phyloP scores from a whole-genome alignment of 257 asterid genomes.

The Ilex asprella region DNA sequence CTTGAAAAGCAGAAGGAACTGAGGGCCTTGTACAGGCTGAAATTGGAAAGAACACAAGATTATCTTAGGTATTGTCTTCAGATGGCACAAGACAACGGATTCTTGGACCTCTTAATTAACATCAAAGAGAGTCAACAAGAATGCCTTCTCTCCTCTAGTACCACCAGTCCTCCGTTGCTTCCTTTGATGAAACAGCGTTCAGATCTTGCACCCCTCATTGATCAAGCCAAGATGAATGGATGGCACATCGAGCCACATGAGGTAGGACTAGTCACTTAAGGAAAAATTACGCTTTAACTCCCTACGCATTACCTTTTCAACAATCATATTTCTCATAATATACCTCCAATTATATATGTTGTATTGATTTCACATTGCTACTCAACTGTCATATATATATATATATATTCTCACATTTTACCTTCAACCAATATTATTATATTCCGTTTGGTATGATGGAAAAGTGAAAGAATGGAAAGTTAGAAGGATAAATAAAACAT shows the following conservation, averaged over 20 bases:
- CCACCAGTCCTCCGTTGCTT: constrained; percentile 18
- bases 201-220: constrained; percentile 31
- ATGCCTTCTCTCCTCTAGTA: constrained; percentile 5
- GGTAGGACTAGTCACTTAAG: constrained; percentile 18
- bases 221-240: constrained; percentile 52
- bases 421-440: too few species aligned
- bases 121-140: constrained; percentile 10
- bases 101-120: constrained; percentile 46
- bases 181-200: constrained; percentile 19
- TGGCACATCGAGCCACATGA: constrained; percentile 68
- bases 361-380: too few species aligned
- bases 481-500: too few species aligned
- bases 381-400: too few species aligned
- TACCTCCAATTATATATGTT: too few species aligned
- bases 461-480: too few species aligned
- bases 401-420: too few species aligned
- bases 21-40: constrained; percentile 30
- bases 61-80: constrained; percentile 36
- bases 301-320: too few species aligned
- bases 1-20: constrained; percentile 31
- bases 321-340: too few species aligned
- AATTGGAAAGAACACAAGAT: constrained; percentile 37
- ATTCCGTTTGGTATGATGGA: too few species aligned
- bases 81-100: constrained; percentile 66
- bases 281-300: too few species aligned